phyloP scores from a whole-genome alignment of 2,329 filamentous ascomycete species.

The Cladosporium sp. region DNA sequence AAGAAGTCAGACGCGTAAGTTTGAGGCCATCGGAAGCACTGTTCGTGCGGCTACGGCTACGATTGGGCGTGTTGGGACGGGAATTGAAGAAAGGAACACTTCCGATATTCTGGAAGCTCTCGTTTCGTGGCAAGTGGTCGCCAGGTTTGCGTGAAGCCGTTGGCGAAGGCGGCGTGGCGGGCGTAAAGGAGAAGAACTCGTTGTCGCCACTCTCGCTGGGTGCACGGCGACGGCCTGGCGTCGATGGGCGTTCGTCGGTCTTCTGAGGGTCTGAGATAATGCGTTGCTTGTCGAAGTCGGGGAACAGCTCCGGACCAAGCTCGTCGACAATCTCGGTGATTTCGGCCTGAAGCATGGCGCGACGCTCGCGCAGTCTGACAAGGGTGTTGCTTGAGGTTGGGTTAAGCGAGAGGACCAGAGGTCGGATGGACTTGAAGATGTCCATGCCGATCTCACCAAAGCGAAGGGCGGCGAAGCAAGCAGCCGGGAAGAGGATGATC shows the following conservation, averaged over 20 bases:
- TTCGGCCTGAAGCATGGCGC: conserved; percentile 70
- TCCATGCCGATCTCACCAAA: conserved; percentile 99
- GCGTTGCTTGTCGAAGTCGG: conserved; percentile 82
- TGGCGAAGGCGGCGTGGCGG: conserved; percentile 19
- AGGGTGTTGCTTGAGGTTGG: conserved; percentile 82
- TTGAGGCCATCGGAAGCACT: conserved; percentile 23
- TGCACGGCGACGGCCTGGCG: conserved; percentile 21
- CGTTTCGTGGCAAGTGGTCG: conserved; percentile 72
- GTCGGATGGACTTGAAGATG: conserved; percentile 89
- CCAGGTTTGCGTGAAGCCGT: conserved; percentile 21
- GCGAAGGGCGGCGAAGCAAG: conserved; percentile 88
- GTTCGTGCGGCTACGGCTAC: conserved; percentile 64
- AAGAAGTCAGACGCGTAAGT: conserved; percentile 26
- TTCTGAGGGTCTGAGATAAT: conserved; percentile 56
- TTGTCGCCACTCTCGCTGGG: conserved; percentile 14
- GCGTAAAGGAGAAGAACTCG: conserved; percentile 25
- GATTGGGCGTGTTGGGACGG: conserved; percentile 74
- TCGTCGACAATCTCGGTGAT: conserved; percentile 94
- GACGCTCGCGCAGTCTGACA: conserved; percentile 64
- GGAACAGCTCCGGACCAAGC: conserved; percentile 91
- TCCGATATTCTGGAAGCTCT: conserved; percentile 88
- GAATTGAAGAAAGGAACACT: conserved; percentile 88
- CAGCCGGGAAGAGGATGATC: conserved; percentile 75
- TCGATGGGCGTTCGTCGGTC: conserved; percentile 21
- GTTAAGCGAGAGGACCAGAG: conserved; percentile 78